Conservation (phyloP, 768 basidiomycete species). For the Candolleomyces efflorescens region DNA sequence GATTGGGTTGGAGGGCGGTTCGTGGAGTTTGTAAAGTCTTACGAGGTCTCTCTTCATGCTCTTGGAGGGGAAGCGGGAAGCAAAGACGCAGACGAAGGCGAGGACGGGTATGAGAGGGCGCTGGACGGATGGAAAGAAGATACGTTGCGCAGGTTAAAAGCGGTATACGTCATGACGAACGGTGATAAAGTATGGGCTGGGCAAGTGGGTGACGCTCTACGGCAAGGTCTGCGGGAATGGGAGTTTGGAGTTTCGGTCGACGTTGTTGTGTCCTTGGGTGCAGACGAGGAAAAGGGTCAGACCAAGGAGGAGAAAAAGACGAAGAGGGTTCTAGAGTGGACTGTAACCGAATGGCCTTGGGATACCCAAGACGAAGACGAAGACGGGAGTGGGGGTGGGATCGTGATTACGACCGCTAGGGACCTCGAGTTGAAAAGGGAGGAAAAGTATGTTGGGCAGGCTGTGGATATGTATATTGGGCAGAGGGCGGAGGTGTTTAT, state of each 20-base stretch:
- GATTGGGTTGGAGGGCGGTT: conserved; percentile 16
- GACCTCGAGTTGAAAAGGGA: conserved; percentile 52
- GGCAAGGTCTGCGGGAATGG: neutral
- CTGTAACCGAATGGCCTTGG: neutral
- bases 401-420: conserved; percentile 35
- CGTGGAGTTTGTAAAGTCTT: neutral
- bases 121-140: neutral
- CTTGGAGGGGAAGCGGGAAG: conserved; percentile 14
- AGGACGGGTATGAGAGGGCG: neutral
- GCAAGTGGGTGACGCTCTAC: conserved; percentile 39
- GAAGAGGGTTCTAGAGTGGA: neutral
- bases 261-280: neutral
- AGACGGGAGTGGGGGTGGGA: neutral
- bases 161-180: conserved; percentile 65
- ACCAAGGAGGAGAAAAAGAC: conserved; percentile 12
- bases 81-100: neutral
- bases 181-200: conserved; percentile 46
- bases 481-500: conserved; percentile 60
- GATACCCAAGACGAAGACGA: neutral
- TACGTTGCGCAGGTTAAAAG: conserved; percentile 25
- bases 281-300: neutral
- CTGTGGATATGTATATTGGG: conserved; percentile 66
- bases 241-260: neutral
- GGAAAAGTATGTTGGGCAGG: conserved; percentile 52
- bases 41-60: neutral